Evolutionary conservation across 2,329 filamentous ascomycete species (phyloP).

Genomic region (Cryphonectria parasitica): DNA sequence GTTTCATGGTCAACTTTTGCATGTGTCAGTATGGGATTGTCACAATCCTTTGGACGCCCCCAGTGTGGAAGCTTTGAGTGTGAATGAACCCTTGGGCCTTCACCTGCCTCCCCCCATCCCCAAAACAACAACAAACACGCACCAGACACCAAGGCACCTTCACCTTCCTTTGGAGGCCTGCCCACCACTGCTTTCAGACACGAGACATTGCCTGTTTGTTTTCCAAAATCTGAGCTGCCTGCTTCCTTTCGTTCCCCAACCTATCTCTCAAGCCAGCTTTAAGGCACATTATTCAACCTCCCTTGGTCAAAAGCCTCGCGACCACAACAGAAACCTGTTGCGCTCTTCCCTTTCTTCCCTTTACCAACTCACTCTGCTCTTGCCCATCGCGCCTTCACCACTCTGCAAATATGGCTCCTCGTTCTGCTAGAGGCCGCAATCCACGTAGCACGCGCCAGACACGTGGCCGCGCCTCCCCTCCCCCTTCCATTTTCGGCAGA

Average conservation of each 20-base stretch:
- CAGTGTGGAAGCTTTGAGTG: background rate
- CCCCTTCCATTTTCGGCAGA: background rate
- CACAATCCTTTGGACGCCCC: background rate
- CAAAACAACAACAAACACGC: background rate
- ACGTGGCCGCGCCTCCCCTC: background rate
- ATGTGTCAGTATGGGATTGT: background rate
- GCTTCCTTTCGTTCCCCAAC: background rate
- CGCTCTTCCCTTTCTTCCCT: background rate
- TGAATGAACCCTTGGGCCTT: background rate
- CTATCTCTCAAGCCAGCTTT: background rate
- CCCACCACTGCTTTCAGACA: background rate
- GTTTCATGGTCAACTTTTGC: background rate
- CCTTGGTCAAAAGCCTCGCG: background rate
- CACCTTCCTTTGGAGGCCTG: background rate
- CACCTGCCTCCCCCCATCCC: background rate
- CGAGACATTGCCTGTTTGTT: background rate
- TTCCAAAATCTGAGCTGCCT: background rate
- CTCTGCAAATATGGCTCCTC: conserved; percentile 7
- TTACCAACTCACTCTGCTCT: background rate
- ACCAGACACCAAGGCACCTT: background rate
- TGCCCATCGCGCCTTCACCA: background rate
- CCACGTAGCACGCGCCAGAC: background rate
- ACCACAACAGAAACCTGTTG: background rate
- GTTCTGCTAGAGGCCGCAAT: background rate
- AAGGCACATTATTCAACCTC: background rate